Evolutionary conservation across 768 basidiomycete genomes (phyloP), one percentile per base, ranked within the genome.

Genomic region (Podaxis rugospora): DNA sequence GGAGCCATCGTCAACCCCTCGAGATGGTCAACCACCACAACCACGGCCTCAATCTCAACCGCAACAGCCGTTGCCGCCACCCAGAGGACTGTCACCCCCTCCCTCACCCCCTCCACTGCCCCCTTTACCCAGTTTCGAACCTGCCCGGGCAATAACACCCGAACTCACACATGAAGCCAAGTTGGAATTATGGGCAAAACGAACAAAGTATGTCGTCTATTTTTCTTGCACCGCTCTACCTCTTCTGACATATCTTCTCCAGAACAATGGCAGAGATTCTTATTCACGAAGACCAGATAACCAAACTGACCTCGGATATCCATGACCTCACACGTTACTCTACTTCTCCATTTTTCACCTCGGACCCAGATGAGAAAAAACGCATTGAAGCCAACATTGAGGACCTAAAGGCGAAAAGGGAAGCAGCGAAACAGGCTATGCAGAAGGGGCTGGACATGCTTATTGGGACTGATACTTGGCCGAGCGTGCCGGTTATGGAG

Each of bases 101-200:
- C 58, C 25, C 1, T 37, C 47, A n/a, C 58, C 27, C 14, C 28
- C 44, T 7, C 58, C 53, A 39, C 54, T 46, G 28, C 62, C 55
- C 16, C 62, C 64, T 1, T 50, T 64, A 6, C 64, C 66, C 14
- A 56, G 42, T 32, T 16, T 61, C 1, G 56, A 63, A n/a, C 27
- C 36, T 13, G 42, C 25, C 13, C 5, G 57, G 28, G 32, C 55
- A 25, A 18, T 14, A 4, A 5, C 14, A 9, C 37, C 42, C 4
- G 62, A 66, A 32, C 36, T 40, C 21, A 51, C 46, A 5, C 32
- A 52, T 13, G 63, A 62, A 32, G 64, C 66, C 3, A 66, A 62
- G 25, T 27, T 52, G 4, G 64, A 62, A 14, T 39, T 62, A 32
- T 70, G 68, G 64, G 62, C 60, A 21, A 59, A 64, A 35, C 55